Base-by-base conservation (phyloP, 176 grass and related monocot genomes). In the Phoenix dactylifera region DNA sequence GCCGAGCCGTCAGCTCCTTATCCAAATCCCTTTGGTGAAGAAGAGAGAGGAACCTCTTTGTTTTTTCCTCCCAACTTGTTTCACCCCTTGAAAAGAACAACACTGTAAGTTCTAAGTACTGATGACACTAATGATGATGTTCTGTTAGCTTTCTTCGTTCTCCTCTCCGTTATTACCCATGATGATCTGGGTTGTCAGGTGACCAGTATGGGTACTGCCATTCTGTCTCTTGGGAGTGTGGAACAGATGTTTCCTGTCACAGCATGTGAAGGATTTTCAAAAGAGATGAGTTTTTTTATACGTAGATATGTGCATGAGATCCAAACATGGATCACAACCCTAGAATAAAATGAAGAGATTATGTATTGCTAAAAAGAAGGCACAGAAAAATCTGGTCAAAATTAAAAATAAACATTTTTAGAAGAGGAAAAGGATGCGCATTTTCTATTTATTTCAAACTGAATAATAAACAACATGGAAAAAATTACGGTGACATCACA, bases 161-260 rank as follows among this genome's bases (percentile, higher is more conserved):
- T 60, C 77, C 70, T 51, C 59, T 63, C 59, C 75, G 80, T 71
- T 76, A 79, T 79, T 95, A 90, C 70, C 91, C 86, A 95, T 87
- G 80, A 87, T 95, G 86, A 95, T 95, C 91, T 76, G 76, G 74
- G 77, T 87, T 84, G 80, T 85, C 83, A 90, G 83, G 83, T 76
- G 86, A 77, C 91, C 86, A 95, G 80, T 87, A 90, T 67, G 74
- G 16, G 81, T 90, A 95, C 79, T 76, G 58, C 91, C 91, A 95
- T 90, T 90, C 86, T 95, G 86, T 87, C 83, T 90, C 91, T 84
- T 95, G 91, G 68, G 91, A 67, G 57, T 95, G 83, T 60, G 80
- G 80, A 77, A 95, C 79, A 74, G 86, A 82, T 68, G 72, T 57
- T 84, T 90, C 91, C 91, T 95, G 75, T 72, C 35, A 44, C 12